Conservation (phyloP, 257 asterid species). For the Hygrophila difformis region DNA sequence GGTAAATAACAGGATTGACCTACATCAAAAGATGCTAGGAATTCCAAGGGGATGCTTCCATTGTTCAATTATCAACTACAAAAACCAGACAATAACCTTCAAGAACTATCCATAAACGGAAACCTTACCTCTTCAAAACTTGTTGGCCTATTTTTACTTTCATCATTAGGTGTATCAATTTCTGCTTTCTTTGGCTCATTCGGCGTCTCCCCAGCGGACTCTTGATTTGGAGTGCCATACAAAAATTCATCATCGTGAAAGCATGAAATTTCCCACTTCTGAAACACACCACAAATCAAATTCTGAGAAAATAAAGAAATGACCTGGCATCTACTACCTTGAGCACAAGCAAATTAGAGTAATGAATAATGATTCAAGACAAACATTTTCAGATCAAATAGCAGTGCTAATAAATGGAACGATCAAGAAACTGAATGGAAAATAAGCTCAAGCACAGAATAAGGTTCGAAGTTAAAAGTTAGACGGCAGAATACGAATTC, state of each 20-base stretch:
- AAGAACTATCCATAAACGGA: conserved; percentile 10
- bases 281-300: conserved; percentile 20
- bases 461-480: not conserved
- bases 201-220: conserved; percentile 38
- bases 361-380: not conserved
- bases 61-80: conserved; percentile 12
- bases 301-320: conserved; percentile 6
- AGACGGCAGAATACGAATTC: not conserved
- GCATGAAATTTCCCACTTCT: conserved; percentile 72
- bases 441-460: not conserved
- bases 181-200: conserved; percentile 40
- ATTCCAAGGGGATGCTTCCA: not conserved
- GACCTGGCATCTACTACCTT: conserved; percentile 4
- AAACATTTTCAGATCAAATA: conserved; percentile 1
- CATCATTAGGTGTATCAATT: conserved; percentile 26
- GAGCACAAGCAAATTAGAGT: conserved; percentile 9
- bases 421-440: not conserved
- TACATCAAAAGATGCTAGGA: not conserved
- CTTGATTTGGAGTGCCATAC: conserved; percentile 34
- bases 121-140: conserved; percentile 38
- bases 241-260: conserved; percentile 59
- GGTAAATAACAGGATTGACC: conserved; percentile 3
- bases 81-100: conserved; percentile 8
- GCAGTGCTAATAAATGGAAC: not conserved
- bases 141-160: conserved; percentile 31